phyloP scores from a whole-genome alignment of 371 early-diverging fungal species.

The Mortierella sp. region DNA sequence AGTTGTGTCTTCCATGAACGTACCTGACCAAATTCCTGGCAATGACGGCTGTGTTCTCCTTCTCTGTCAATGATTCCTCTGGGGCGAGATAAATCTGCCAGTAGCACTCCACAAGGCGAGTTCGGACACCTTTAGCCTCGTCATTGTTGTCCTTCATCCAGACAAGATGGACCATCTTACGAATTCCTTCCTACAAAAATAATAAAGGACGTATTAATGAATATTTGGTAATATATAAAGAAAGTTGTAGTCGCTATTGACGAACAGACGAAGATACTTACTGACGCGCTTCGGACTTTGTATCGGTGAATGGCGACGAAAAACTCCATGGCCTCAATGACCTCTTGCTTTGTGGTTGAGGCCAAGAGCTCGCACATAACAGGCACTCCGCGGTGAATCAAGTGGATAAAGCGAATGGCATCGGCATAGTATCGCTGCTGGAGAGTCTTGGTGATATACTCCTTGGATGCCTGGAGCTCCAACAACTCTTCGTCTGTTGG shows the following conservation, averaged over 20 bases:
- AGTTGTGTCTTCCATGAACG: neutral
- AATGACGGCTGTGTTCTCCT: slow-evolving; percentile 76
- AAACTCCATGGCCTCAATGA: slow-evolving; percentile 95
- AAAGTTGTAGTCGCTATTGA: neutral
- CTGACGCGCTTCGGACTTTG: slow-evolving; percentile 84
- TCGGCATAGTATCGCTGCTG: slow-evolving; percentile 88
- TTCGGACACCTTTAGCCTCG: slow-evolving; percentile 87
- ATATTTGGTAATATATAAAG: neutral
- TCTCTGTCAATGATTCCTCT: slow-evolving; percentile 65
- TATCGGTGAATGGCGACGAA: slow-evolving; percentile 88
- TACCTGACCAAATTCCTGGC: slow-evolving; percentile 81
- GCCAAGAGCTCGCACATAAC: slow-evolving; percentile 87
- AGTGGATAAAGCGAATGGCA: slow-evolving; percentile 86
- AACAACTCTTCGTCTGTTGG: slow-evolving; percentile 51
- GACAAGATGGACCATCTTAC: slow-evolving; percentile 95
- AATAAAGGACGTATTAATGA: neutral
- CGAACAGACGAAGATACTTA: slow-evolving; percentile 48
- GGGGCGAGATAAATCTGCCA: slow-evolving; percentile 84
- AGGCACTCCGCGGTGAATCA: slow-evolving; percentile 81
- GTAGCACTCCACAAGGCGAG: slow-evolving; percentile 85
- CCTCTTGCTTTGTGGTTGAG: slow-evolving; percentile 92
- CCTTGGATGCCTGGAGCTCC: slow-evolving; percentile 61
- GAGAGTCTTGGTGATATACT: slow-evolving; percentile 73
- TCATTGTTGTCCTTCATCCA: slow-evolving; percentile 92
- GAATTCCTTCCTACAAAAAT: slow-evolving; percentile 81